Evolutionary conservation across 768 basidiomycete genomes (phyloP).

Genomic region (Leccinum disarticulatum): DNA sequence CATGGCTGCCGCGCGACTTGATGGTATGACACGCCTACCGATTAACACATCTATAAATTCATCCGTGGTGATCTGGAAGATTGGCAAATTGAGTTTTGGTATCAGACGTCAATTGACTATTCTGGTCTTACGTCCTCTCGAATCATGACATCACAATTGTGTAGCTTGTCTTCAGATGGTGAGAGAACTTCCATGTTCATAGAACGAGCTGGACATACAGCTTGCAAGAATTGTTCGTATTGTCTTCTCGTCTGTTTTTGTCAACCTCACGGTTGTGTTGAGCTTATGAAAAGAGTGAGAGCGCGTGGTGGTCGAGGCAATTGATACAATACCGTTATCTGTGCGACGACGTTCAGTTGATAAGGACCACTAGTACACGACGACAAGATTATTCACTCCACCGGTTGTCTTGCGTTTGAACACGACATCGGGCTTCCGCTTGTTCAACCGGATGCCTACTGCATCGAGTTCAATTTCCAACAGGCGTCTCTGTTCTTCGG

Average conservation of each 20-base stretch:
- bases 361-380: neutral
- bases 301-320: neutral
- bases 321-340: slow-evolving; percentile 65
- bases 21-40: slow-evolving; percentile 43
- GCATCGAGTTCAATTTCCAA: slow-evolving; percentile 94
- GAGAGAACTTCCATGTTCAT: slow-evolving; percentile 6
- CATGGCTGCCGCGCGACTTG: neutral
- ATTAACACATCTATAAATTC: slow-evolving; percentile 99
- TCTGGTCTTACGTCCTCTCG: slow-evolving; percentile 77
- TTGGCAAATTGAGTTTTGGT: neutral
- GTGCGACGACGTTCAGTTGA: neutral
- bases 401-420: slow-evolving; percentile 94
- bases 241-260: slow-evolving; percentile 92
- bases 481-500: slow-evolving; percentile 83
- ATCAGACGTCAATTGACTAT: slow-evolving; percentile 5
- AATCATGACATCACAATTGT: slow-evolving; percentile 98
- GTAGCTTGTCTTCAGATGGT: slow-evolving; percentile 65
- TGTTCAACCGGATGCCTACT: slow-evolving; percentile 94
- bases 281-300: slow-evolving; percentile 42
- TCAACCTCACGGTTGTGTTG: slow-evolving; percentile 91
- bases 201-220: slow-evolving; percentile 47
- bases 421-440: slow-evolving; percentile 86
- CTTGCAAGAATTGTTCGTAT: slow-evolving; percentile 90
- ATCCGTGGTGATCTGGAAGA: slow-evolving; percentile 80
- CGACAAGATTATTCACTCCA: slow-evolving; percentile 55